Evolutionary conservation across 2,329 filamentous ascomycete genomes (phyloP).

Genomic region (Zymoseptoria crescenta): DNA sequence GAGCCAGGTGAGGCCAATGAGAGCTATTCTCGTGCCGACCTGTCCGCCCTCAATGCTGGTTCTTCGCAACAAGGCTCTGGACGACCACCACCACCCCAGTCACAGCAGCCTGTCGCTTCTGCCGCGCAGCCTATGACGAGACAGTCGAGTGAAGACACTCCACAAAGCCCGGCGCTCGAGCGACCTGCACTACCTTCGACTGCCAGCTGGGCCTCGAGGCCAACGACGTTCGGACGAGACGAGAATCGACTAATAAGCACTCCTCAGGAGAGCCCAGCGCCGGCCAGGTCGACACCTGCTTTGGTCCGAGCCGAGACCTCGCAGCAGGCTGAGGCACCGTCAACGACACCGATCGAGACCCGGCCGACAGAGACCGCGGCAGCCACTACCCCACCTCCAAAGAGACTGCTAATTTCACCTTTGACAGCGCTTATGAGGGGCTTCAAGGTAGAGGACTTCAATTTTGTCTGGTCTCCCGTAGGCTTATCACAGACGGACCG

Average conservation of each 20-base stretch:
- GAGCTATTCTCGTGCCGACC: slow-evolving; percentile 87
- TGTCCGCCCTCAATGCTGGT: slow-evolving; percentile 89
- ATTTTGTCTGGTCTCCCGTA: slow-evolving; percentile 46
- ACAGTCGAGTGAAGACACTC: slow-evolving; percentile 37
- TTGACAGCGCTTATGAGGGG: slow-evolving; percentile 34
- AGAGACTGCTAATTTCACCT: slow-evolving; percentile 17
- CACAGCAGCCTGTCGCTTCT: slow-evolving; percentile 45
- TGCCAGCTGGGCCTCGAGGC: slow-evolving; percentile 80
- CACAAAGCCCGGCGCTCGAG: slow-evolving; percentile 43
- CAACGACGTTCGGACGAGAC: slow-evolving; percentile 57
- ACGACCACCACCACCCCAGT: slow-evolving; percentile 39
- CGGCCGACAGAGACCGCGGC: slow-evolving; percentile 7
- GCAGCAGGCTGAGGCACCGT: slow-evolving; percentile 9
- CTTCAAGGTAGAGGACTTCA: slow-evolving; percentile 40
- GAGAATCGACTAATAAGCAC: slow-evolving; percentile 75
- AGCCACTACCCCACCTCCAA: slow-evolving; percentile 4
- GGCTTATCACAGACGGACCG: slow-evolving; percentile 42
- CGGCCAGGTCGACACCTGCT: slow-evolving; percentile 23
- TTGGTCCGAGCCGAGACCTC: slow-evolving; percentile 3
- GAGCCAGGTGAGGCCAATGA: slow-evolving; percentile 98
- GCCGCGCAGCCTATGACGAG: slow-evolving; percentile 57
- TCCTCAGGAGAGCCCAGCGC: slow-evolving; percentile 71
- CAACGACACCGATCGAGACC: slow-evolving; percentile 4
- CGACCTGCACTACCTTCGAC: slow-evolving; percentile 86
- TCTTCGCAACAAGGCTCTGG: slow-evolving; percentile 67